phyloP scores from a whole-genome alignment of 2,329 filamentous ascomycete genomes.

The Fusarium floridanum region DNA sequence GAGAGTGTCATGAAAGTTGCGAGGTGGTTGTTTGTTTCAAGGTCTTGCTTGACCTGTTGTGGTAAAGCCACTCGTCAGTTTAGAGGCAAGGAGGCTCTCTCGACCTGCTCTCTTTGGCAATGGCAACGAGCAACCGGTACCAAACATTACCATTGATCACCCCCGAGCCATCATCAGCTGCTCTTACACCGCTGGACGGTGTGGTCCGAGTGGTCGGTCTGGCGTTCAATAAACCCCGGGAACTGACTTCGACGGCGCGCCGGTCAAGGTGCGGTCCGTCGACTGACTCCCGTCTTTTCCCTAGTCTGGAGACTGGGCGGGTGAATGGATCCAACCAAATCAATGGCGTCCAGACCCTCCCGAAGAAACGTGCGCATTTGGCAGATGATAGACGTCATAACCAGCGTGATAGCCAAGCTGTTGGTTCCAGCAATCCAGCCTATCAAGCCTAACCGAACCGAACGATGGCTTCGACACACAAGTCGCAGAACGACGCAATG shows the following conservation, averaged over 20 bases:
- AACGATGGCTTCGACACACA: neutral
- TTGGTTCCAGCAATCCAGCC: slow-evolving; percentile 15
- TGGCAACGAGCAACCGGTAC: neutral
- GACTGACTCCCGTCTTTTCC: slow-evolving; percentile 48
- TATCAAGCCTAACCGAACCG: slow-evolving; percentile 8
- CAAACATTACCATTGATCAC: neutral
- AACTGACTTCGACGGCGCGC: slow-evolving; percentile 47
- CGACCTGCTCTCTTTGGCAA: neutral
- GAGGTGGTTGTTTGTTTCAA: neutral
- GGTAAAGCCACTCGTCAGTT: neutral
- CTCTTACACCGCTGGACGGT: slow-evolving; percentile 36
- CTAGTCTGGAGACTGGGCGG: slow-evolving; percentile 42
- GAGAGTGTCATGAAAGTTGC: neutral
- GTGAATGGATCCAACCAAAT: slow-evolving; percentile 43
- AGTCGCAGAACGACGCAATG: neutral
- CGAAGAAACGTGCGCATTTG: slow-evolving; percentile 27
- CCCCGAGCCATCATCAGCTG: neutral
- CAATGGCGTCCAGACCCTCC: slow-evolving; percentile 15
- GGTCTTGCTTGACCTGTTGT: neutral
- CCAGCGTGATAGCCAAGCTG: slow-evolving; percentile 8
- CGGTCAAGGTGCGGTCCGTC: slow-evolving; percentile 47
- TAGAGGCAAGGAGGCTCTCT: neutral
- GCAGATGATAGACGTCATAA: slow-evolving; percentile 33
- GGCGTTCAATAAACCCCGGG: slow-evolving; percentile 28
- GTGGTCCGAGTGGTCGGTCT: slow-evolving; percentile 25